These are phyloP conservation scores for Bauhinia variegata DNA, from an alignment of 306 rosid species.

Conservation along the genomic window DNA sequence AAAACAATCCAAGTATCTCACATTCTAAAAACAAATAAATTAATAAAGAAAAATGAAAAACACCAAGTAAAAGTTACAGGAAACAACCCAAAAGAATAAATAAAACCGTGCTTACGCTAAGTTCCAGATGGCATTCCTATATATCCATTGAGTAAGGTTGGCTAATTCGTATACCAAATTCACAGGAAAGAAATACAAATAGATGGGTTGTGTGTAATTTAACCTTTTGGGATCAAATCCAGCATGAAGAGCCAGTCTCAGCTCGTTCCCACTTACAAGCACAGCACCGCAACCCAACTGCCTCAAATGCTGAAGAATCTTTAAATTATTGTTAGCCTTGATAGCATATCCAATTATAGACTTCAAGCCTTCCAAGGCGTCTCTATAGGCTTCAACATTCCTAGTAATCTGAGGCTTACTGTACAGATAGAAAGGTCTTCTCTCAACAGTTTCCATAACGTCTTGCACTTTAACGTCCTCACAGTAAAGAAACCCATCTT, in stretches of 20 bases:
- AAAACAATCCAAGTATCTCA: conserved; percentile 2
- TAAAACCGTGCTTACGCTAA: conserved; percentile 6
- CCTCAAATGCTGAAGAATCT: conserved; percentile 88
- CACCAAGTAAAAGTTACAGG: not conserved
- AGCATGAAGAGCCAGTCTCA: conserved; percentile 74
- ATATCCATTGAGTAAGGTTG: not conserved
- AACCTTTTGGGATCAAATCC: conserved; percentile 91
- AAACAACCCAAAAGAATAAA: not conserved
- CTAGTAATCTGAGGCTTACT: conserved; percentile 90
- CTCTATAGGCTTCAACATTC: conserved; percentile 76
- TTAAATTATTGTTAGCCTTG: conserved; percentile 88
- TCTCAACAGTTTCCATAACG: conserved; percentile 84
- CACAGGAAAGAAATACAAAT: conserved; percentile 8
- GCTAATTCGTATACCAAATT: too few species aligned
- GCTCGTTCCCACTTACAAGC: conserved; percentile 96
- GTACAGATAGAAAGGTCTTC: conserved; percentile 84
- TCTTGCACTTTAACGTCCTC: conserved; percentile 78
- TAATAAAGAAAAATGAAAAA: not conserved
- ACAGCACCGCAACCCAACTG: conserved; percentile 90
- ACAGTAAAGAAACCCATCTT: conserved; percentile 81
- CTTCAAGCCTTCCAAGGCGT: conserved; percentile 75
- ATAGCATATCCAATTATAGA: conserved; percentile 88
- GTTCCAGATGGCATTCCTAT: not conserved
- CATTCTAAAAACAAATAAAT: not conserved
- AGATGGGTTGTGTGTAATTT: not conserved